Conservation (phyloP, 352 stramenopile genomes). For the Phytophthora crassamura region DNA sequence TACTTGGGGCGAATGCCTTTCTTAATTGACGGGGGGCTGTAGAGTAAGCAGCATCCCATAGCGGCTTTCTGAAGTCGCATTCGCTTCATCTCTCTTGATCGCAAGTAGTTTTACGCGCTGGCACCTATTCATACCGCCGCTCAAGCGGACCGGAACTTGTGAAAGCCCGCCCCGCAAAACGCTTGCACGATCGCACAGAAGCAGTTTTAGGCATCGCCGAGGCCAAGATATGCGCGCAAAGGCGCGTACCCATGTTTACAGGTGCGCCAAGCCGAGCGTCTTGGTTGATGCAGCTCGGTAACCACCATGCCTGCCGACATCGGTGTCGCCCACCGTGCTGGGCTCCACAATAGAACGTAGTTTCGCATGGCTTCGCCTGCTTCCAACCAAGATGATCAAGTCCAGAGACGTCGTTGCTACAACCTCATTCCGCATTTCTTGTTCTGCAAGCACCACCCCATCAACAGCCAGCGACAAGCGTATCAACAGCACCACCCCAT, state of each 20-base stretch:
- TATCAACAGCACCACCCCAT: conserved; percentile 7
- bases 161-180: too few relatives aligned
- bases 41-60: too few relatives aligned
- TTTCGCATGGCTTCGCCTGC: neutral
- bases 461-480: neutral
- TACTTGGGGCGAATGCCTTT: too few relatives aligned
- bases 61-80: too few relatives aligned
- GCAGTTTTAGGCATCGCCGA: neutral
- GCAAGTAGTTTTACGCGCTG: too few relatives aligned
- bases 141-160: too few relatives aligned
- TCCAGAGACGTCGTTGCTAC: neutral
- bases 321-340: neutral
- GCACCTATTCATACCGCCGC: too few relatives aligned
- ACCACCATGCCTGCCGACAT: conserved; percentile 2
- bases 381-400: too few relatives aligned
- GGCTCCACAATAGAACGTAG: neutral
- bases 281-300: neutral
- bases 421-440: conserved; percentile 8
- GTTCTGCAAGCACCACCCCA: neutral
- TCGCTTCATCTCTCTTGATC: too few relatives aligned
- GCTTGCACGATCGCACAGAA: too few relatives aligned
- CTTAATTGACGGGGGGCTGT: too few relatives aligned
- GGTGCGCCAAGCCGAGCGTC: neutral
- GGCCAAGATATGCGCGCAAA: neutral
- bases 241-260: neutral